Evolutionary conservation across 2,329 filamentous ascomycete species (phyloP).

Genomic region (Fusarium napiforme): DNA sequence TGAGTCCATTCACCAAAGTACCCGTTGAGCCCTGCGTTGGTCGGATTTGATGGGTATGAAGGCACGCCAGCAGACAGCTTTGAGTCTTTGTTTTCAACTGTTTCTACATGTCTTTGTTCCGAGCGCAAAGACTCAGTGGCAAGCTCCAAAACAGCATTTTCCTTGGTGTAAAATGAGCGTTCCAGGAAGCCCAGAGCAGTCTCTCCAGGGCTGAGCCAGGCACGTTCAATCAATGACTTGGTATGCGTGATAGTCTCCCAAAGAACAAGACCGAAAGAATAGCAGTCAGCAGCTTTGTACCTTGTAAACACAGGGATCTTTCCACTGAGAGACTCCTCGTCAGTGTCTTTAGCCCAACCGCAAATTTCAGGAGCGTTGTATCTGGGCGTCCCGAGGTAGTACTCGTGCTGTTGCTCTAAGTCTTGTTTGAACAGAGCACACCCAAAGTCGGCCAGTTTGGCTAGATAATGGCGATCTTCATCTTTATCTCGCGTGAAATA

Average conservation of each 20-base stretch:
- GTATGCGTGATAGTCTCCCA: slow-evolving; percentile 5
- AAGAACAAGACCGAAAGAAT: slow-evolving; percentile 4
- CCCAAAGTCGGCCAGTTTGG: slow-evolving; percentile 11
- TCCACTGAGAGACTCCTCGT: neutral
- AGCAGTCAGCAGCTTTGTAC: slow-evolving; percentile 2
- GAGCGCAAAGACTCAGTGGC: neutral
- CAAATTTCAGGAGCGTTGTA: slow-evolving; percentile 19
- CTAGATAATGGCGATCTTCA: slow-evolving; percentile 8
- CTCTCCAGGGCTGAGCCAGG: neutral
- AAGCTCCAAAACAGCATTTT: neutral
- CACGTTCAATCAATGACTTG: neutral
- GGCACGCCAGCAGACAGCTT: neutral
- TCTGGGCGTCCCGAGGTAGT: slow-evolving; percentile 7
- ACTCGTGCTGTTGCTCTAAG: neutral
- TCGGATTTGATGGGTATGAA: slow-evolving; percentile 1
- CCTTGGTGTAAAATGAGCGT: neutral
- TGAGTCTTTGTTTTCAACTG: neutral
- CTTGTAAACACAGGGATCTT: neutral
- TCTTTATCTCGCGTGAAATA: neutral
- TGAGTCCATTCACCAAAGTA: neutral
- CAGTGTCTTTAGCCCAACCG: neutral
- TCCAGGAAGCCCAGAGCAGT: neutral
- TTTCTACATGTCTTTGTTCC: neutral
- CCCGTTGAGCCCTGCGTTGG: neutral
- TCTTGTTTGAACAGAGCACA: slow-evolving; percentile 7